Conservation (phyloP, 805 yeast genomes). For the Zygoascus tannicola region DNA sequence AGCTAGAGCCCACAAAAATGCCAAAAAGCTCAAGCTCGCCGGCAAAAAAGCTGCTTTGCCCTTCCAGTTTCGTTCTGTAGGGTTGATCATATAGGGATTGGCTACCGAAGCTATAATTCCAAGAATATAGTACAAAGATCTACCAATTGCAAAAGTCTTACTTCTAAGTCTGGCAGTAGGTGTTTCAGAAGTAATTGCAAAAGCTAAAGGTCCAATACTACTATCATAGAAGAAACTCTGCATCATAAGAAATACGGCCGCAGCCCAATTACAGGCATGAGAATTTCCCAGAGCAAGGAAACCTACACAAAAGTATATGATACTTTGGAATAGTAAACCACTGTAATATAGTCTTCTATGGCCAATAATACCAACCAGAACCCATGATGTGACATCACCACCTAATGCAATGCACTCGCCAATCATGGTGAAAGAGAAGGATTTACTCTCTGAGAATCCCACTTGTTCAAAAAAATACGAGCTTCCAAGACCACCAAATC, state of each 20-base stretch:
- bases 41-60: conserved; percentile 41
- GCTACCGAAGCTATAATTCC: conserved; percentile 15
- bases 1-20: conserved; percentile 35
- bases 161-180: conserved; percentile 35
- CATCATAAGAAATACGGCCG: conserved; percentile 37
- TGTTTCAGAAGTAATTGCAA: conserved; percentile 34
- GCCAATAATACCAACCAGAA: conserved; percentile 17
- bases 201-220: conserved; percentile 37
- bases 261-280: conserved; percentile 21
- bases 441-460: conserved; percentile 10
- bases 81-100: conserved; percentile 41
- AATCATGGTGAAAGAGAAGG: conserved; percentile 37
- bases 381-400: conserved; percentile 15
- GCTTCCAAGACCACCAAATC: conserved; percentile 22
- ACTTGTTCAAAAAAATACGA: conserved; percentile 46
- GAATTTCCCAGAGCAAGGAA: conserved; percentile 24
- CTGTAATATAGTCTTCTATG: conserved; percentile 18
- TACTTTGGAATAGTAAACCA: conserved; percentile 26
- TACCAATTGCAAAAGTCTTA: conserved; percentile 35
- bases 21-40: conserved; percentile 28
- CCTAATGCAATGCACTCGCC: conserved; percentile 2
- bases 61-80: conserved; percentile 37
- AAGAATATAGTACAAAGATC: conserved; percentile 23
- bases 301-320: background rate
- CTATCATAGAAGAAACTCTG: conserved; percentile 36